These are phyloP conservation scores for Monilinia fructigena DNA, from an alignment of 2,329 filamentous ascomycete species.

Conservation along the genomic window DNA sequence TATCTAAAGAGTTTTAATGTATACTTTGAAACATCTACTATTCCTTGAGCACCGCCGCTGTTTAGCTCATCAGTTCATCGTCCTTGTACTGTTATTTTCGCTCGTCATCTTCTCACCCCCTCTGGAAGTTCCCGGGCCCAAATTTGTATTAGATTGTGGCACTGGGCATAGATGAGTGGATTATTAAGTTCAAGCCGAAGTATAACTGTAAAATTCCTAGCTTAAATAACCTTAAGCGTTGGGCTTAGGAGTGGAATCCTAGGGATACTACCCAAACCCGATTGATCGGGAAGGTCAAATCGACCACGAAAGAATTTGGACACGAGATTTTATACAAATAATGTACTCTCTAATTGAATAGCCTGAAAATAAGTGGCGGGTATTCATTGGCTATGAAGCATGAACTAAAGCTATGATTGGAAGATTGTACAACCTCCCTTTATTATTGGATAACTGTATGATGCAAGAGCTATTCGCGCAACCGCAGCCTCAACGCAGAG, in stretches of 20 bases:
- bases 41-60: constrained; percentile 8
- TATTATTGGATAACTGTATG: constrained; percentile 20
- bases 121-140: constrained; percentile 6
- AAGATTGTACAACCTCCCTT: background rate
- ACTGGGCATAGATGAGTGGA: constrained; percentile 21
- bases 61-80: background rate
- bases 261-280: constrained; percentile 21
- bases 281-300: constrained; percentile 10
- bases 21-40: constrained; percentile 10
- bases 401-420: constrained; percentile 12
- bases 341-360: constrained; percentile 11
- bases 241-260: constrained; percentile 19
- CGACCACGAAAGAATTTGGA: constrained; percentile 6
- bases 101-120: constrained; percentile 20
- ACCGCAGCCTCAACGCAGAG: constrained; percentile 18
- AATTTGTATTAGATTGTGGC: constrained; percentile 2
- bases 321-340: constrained; percentile 11
- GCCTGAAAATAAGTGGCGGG: constrained; percentile 17
- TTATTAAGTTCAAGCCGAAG: constrained; percentile 1
- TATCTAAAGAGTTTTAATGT: constrained; percentile 15
- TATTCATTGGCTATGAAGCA: constrained; percentile 17
- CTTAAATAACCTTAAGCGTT: constrained; percentile 14
- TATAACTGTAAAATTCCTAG: constrained; percentile 15
- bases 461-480: constrained; percentile 8
- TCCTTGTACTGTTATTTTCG: constrained; percentile 15